Percentiles rank a stretch among this genome's conserved stretches.
Conservation (phyloP, 2,329 filamentous ascomycete species). For the Aspergillus sp. region DNA sequence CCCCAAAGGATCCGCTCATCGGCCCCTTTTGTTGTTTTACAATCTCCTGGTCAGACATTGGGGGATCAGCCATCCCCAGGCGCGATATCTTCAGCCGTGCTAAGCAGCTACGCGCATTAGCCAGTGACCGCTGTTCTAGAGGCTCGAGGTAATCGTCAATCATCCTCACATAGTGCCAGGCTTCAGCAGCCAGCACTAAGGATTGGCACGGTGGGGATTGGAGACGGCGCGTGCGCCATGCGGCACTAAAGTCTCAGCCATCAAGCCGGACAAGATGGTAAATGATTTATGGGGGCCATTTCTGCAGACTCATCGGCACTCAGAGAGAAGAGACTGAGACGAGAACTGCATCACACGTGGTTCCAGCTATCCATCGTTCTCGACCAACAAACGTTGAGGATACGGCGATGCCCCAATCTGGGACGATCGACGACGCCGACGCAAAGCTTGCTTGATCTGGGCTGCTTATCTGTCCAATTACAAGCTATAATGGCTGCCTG, state of each 20-base stretch:
- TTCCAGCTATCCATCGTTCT: background rate
- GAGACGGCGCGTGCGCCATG: background rate
- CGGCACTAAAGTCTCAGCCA: background rate
- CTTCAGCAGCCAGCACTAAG: too few relatives aligned
- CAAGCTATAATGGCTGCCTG: background rate
- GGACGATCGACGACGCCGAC: background rate
- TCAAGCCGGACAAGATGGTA: background rate
- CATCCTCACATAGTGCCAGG: too few relatives aligned
- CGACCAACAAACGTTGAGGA: background rate
- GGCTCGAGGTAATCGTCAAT: too few relatives aligned
- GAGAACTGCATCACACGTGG: background rate
- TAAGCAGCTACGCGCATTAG: too few relatives aligned
- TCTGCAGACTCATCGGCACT: background rate
- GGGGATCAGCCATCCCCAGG: too few relatives aligned
- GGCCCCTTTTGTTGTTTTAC: too few relatives aligned
- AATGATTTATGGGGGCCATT: background rate
- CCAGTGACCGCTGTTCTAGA: too few relatives aligned
- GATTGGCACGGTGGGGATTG: too few relatives aligned
- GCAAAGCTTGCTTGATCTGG: background rate
- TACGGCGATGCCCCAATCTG: too few relatives aligned
- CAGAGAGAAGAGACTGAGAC: background rate
- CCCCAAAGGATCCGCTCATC: too few relatives aligned
- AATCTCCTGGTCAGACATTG: too few relatives aligned
- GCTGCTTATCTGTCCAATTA: background rate
- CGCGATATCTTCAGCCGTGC: too few relatives aligned